Conservation (phyloP, 2,329 filamentous ascomycete genomes). For the Pyrenochaeta sp. region DNA sequence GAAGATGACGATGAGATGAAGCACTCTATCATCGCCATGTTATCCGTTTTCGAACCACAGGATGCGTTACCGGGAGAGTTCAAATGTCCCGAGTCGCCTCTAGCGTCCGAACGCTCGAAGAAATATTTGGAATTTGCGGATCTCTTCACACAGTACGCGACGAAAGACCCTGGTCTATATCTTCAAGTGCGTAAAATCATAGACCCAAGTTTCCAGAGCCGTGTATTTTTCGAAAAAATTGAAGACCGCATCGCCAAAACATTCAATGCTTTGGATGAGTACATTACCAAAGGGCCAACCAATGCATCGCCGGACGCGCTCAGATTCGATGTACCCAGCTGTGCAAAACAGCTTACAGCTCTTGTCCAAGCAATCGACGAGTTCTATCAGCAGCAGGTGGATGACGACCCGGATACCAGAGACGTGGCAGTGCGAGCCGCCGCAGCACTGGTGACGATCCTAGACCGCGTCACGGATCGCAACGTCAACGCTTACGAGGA, state of each 20-base stretch:
- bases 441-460: slow-evolving; percentile 39
- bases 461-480: slow-evolving; percentile 41
- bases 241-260: slow-evolving; percentile 35
- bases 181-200: slow-evolving; percentile 37
- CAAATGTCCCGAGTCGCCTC: slow-evolving; percentile 32
- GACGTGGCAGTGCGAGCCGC: slow-evolving; percentile 35
- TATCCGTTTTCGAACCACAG: slow-evolving; percentile 47
- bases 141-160: slow-evolving; percentile 39
- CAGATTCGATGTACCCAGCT: slow-evolving; percentile 36
- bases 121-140: slow-evolving; percentile 42
- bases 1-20: slow-evolving; percentile 41
- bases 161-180: slow-evolving; percentile 35
- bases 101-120: slow-evolving; percentile 35
- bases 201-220: slow-evolving; percentile 40
- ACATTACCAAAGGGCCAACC: slow-evolving; percentile 36
- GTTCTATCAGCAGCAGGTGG: slow-evolving; percentile 32
- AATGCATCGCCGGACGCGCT: slow-evolving; percentile 28
- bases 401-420: slow-evolving; percentile 26
- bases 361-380: slow-evolving; percentile 38
- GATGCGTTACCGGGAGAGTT: slow-evolving; percentile 45
- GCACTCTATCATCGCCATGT: slow-evolving; percentile 41
- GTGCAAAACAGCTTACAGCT: slow-evolving; percentile 36
- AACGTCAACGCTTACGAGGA: slow-evolving; percentile 42
- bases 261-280: slow-evolving; percentile 41
- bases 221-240: slow-evolving; percentile 47